A percentile compares a stretch with the other conserved stretches of the same genome.
Evolutionary conservation across 345 rosid species (phyloP).

Genomic region (Citrus unshiu): DNA sequence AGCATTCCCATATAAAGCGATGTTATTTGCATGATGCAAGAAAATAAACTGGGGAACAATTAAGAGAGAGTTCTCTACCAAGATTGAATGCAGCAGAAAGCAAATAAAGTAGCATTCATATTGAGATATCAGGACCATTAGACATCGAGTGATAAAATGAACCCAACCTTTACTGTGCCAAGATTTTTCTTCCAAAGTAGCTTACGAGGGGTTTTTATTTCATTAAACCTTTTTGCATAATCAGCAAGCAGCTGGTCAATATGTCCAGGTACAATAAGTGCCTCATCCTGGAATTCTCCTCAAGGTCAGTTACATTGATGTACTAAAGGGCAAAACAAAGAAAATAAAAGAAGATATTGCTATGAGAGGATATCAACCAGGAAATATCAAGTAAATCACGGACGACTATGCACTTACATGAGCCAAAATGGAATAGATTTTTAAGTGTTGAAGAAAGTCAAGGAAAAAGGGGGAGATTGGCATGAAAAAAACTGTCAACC

Average conservation of each 20-base stretch:
- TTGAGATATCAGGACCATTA: background rate
- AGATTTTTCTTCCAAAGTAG: constrained; percentile 97
- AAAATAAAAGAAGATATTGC: background rate
- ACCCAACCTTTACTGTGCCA: constrained; percentile 82
- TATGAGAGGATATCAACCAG: background rate
- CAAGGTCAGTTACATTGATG: constrained; percentile 8
- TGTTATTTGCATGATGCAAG: constrained; percentile 1
- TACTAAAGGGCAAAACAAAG: background rate
- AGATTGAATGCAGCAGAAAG: background rate
- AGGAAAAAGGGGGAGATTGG: background rate
- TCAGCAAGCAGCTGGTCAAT: constrained; percentile 73
- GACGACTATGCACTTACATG: background rate
- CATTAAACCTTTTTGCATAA: constrained; percentile 72
- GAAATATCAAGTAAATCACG: background rate
- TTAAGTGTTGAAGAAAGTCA: background rate
- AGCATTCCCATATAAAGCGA: constrained; percentile 12
- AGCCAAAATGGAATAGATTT: background rate
- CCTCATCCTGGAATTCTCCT: constrained; percentile 68
- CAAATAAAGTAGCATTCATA: background rate
- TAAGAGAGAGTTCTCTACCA: background rate
- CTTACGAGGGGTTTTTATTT: constrained; percentile 94
- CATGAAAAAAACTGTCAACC: background rate
- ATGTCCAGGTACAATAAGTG: constrained; percentile 63
- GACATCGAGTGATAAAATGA: constrained; percentile 3
- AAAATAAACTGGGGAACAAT: background rate